Evolutionary conservation across 257 asterid species (phyloP).

Genomic region (Lycium barbarum): DNA sequence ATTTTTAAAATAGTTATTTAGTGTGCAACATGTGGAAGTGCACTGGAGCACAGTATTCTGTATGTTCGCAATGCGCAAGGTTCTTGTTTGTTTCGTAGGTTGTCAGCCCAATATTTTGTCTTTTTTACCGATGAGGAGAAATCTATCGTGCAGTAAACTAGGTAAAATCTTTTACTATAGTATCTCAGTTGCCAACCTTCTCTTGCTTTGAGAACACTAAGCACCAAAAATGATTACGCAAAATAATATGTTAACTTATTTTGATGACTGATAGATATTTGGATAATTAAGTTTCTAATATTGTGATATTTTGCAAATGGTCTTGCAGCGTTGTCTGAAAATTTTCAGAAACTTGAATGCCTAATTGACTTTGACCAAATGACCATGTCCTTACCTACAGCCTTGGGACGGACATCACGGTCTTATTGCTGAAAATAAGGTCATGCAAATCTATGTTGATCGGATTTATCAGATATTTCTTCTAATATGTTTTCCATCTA

Average conservation of each 20-base stretch:
- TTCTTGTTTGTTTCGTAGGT: conserved; percentile 35
- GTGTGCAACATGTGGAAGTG: neutral
- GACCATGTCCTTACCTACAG: neutral
- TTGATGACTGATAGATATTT: neutral
- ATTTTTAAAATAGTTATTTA: neutral
- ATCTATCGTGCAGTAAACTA: conserved; percentile 27
- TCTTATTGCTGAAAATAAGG: neutral
- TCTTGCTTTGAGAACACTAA: conserved; percentile 21
- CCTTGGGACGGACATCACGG: no score
- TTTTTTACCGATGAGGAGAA: neutral
- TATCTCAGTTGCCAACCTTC: neutral
- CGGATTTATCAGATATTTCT: neutral
- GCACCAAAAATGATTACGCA: neutral
- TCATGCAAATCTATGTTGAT: neutral
- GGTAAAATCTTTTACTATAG: conserved; percentile 6
- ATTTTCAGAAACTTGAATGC: conserved; percentile 3
- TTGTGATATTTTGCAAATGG: neutral
- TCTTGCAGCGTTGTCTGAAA: neutral
- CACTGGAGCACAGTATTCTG: neutral
- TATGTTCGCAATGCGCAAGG: conserved; percentile 23
- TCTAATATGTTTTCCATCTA: neutral
- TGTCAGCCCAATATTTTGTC: conserved; percentile 15
- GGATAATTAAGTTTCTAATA: neutral
- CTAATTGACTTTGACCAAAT: neutral
- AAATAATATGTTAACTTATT: neutral